Conservation (phyloP, 2,329 filamentous ascomycete species). For the Pezicula neosporulosa region DNA sequence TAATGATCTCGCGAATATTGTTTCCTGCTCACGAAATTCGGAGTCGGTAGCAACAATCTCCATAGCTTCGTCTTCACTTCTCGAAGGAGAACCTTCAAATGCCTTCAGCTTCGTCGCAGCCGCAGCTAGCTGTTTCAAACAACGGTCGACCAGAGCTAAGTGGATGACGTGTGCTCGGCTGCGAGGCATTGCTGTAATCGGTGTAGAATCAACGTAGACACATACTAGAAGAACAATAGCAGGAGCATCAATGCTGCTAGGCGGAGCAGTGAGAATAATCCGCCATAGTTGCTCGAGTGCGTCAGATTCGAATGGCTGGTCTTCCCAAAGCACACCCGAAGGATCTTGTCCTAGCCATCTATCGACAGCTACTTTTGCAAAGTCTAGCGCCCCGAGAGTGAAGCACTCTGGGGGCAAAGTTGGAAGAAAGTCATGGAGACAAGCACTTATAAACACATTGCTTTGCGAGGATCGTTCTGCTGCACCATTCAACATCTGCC, state of each 20-base stretch:
- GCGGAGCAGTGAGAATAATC: conserved; percentile 68
- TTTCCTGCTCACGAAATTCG: conserved; percentile 51
- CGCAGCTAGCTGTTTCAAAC: conserved; percentile 64
- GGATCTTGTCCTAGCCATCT: conserved; percentile 44
- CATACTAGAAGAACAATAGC: conserved; percentile 71
- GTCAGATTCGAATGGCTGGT: conserved; percentile 47
- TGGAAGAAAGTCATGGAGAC: conserved; percentile 55
- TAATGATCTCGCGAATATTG: conserved; percentile 66
- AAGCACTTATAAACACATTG: conserved; percentile 53
- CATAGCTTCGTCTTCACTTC: conserved; percentile 50
- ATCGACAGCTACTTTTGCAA: conserved; percentile 51
- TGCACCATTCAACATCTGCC: conserved; percentile 59
- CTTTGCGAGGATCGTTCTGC: conserved; percentile 39
- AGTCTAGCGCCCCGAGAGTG: conserved; percentile 58
- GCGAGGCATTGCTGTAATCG: conserved; percentile 47
- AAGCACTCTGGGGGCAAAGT: conserved; percentile 53
- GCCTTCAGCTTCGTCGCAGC: conserved; percentile 56
- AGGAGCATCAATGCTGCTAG: conserved; percentile 59
- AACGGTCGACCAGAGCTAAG: conserved; percentile 68
- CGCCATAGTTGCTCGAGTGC: conserved; percentile 77
- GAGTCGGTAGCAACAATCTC: conserved; percentile 43
- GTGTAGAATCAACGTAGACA: conserved; percentile 61
- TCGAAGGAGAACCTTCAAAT: conserved; percentile 38
- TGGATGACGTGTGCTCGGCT: conserved; percentile 57
- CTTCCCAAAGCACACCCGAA: conserved; percentile 47